Evolutionary conservation across 176 grass and related monocot species (phyloP).

Genomic region (Avena sativa): DNA sequence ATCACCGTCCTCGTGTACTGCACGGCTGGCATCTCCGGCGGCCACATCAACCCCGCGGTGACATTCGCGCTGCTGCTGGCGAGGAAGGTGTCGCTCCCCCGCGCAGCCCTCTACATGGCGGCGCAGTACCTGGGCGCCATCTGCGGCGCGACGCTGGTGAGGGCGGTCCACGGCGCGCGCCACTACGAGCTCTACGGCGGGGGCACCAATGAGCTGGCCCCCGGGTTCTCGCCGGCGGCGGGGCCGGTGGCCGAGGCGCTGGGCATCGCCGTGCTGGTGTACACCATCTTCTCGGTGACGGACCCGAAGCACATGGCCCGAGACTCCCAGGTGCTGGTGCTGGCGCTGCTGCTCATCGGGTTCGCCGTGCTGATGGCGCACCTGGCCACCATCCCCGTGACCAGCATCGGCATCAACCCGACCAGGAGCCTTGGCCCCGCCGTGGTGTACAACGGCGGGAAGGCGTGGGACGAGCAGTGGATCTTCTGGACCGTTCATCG

Average conservation of each 20-base stretch:
- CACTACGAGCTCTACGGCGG: conserved; percentile 49
- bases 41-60: conserved; percentile 91
- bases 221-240: conserved; percentile 23
- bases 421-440: too few relatives aligned
- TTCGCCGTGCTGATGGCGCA: conserved; percentile 52
- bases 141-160: conserved; percentile 16
- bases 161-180: not conserved
- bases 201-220: conserved; percentile 59
- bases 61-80: conserved; percentile 85
- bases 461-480: too few relatives aligned
- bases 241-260: conserved; percentile 55
- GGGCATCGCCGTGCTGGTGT: conserved; percentile 66
- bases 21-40: conserved; percentile 92
- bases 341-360: conserved; percentile 34
- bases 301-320: conserved; percentile 63
- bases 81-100: conserved; percentile 69
- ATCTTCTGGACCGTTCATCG: too few relatives aligned
- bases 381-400: conserved; percentile 72
- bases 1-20: conserved; percentile 99
- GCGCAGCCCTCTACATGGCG: conserved; percentile 31
- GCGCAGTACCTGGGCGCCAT: conserved; percentile 40
- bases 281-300: conserved; percentile 73
- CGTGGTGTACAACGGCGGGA: too few relatives aligned
- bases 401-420: too few relatives aligned
- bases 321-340: conserved; percentile 58